A percentile compares a stretch with the other conserved stretches of the same genome.
phyloP scores from a whole-genome alignment of 78 protist genomes.

The Protostelium mycophagum region DNA sequence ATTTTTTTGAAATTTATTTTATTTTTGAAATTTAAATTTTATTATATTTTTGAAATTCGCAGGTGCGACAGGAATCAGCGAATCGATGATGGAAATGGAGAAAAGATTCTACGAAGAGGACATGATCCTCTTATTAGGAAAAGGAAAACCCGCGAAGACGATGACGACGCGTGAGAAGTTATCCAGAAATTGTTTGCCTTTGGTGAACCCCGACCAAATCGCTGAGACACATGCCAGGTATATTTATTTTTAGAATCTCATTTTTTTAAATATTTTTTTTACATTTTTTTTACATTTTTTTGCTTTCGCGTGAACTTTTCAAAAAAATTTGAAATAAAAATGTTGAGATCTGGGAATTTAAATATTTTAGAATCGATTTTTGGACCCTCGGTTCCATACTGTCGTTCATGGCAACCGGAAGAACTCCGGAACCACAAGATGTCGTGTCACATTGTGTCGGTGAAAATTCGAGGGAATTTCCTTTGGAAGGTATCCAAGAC shows the following conservation, averaged over 20 bases:
- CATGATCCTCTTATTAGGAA: background rate
- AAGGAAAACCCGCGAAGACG: background rate
- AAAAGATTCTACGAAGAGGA: background rate
- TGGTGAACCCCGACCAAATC: background rate
- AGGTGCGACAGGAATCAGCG: background rate
- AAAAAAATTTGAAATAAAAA: too few relatives aligned
- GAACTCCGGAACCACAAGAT: background rate
- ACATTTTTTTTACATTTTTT: too few relatives aligned
- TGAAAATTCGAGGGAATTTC: background rate
- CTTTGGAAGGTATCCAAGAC: background rate
- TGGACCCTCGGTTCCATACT: background rate
- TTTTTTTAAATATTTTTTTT: too few relatives aligned
- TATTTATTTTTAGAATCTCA: background rate
- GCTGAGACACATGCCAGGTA: background rate
- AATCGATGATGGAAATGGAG: background rate
- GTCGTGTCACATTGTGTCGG: background rate
- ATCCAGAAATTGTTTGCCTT: background rate
- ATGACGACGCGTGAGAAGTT: background rate
- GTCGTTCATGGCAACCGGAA: background rate
- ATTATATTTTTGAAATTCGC: background rate
- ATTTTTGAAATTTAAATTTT: too few relatives aligned
- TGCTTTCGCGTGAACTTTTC: too few relatives aligned
- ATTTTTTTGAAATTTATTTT: too few relatives aligned
- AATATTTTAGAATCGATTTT: background rate
- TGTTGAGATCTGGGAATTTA: too few relatives aligned